Conservation (phyloP, 768 basidiomycete species). For the Chalciporus chontae region DNA sequence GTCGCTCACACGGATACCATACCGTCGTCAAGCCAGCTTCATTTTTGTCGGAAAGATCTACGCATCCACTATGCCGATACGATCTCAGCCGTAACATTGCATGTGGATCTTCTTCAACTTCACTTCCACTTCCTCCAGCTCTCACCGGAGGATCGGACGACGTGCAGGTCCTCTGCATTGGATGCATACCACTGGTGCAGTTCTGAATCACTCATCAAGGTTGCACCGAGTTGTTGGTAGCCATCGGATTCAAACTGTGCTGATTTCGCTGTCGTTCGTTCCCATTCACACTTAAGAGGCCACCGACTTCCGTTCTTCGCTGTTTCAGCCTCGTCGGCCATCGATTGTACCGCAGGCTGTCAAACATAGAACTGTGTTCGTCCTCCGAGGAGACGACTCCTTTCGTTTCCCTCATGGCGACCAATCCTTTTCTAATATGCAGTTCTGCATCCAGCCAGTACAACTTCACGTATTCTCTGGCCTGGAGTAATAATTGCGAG, state of each 20-base stretch:
- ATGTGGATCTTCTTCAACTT: too few relatives aligned
- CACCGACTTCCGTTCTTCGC: background rate
- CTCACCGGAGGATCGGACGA: background rate
- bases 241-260: slow-evolving; percentile 8
- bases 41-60: background rate
- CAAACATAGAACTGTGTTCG: background rate
- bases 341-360: slow-evolving; percentile 1
- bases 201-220: background rate
- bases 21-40: background rate
- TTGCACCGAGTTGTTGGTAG: slow-evolving; percentile 3
- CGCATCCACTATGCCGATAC: background rate
- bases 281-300: background rate
- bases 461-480: slow-evolving; percentile 28
- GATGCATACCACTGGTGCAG: background rate
- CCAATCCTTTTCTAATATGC: slow-evolving; percentile 12
- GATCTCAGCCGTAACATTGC: background rate
- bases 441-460: slow-evolving; percentile 14
- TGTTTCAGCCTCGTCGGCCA: slow-evolving; percentile 1
- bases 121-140: background rate
- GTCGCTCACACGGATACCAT: background rate
- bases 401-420: slow-evolving; percentile 22
- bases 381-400: slow-evolving; percentile 12
- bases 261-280: slow-evolving; percentile 8
- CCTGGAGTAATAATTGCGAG: slow-evolving; percentile 40
- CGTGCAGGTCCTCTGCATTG: background rate